Conservation (phyloP, 257 asterid species). For the Fraxinus pennsylvanica region DNA sequence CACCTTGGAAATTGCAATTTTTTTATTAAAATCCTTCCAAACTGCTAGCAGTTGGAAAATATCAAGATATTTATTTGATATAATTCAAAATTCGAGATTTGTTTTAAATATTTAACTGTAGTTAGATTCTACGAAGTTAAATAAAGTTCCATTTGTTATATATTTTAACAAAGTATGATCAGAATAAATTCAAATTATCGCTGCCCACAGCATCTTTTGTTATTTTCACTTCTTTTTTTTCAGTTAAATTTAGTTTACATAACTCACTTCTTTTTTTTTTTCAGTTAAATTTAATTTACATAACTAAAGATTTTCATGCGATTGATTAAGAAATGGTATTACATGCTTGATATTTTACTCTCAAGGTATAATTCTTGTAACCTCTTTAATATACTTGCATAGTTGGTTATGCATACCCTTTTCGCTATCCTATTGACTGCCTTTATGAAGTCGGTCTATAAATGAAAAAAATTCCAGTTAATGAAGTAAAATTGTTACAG, state of each 20-base stretch:
- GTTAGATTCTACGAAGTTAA: not conserved
- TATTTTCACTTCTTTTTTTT: not conserved
- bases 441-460: not conserved
- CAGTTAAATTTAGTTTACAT: not conserved
- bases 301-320: not conserved
- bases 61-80: not conserved
- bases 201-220: not conserved
- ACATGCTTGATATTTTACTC: not conserved
- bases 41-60: not conserved
- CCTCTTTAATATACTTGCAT: not conserved
- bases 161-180: not conserved
- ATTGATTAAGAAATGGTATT: not conserved
- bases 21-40: not conserved
- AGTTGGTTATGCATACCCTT: not conserved
- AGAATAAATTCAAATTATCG: not conserved
- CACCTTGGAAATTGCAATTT: constrained; percentile 2
- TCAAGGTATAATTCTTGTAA: not conserved
- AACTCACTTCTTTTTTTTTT: not conserved
- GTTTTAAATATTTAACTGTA: not conserved
- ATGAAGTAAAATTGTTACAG: not conserved
- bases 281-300: not conserved
- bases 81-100: not conserved
- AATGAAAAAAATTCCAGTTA: not conserved
- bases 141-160: not conserved
- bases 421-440: not conserved